phyloP scores from a whole-genome alignment of 139 green algal species.

The Chlorella sorokiniana region DNA sequence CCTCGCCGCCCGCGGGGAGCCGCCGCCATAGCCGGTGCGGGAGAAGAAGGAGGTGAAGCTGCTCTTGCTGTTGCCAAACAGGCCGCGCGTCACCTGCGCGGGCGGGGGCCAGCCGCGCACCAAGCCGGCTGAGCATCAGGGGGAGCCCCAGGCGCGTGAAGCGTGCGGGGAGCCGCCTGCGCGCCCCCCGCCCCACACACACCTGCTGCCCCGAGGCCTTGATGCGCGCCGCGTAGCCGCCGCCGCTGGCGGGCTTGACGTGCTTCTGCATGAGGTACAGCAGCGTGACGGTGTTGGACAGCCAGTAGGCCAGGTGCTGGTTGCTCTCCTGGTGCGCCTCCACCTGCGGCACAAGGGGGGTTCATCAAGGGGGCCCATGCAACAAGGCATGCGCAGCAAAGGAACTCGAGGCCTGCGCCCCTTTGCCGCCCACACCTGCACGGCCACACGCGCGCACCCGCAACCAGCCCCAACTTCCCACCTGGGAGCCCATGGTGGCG shows the following conservation, averaged over 20 bases:
- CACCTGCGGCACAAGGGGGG: slow-evolving; percentile 48
- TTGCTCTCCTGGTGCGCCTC: slow-evolving; percentile 91
- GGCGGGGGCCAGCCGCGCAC: not conserved
- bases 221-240: slow-evolving; percentile 47
- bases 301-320: slow-evolving; percentile 90
- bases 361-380: not conserved
- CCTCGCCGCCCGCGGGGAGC: slow-evolving; percentile 65
- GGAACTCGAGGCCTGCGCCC: not conserved
- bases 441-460: not conserved
- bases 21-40: slow-evolving; percentile 47
- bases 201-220: slow-evolving; percentile 34
- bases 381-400: not conserved
- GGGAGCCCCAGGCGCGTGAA: not conserved
- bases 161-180: not conserved
- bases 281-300: slow-evolving; percentile 96
- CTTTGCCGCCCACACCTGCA: not conserved
- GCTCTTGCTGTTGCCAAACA: slow-evolving; percentile 53
- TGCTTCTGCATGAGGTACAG: slow-evolving; percentile 95
- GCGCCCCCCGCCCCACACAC: not conserved
- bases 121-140: not conserved
- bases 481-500: slow-evolving; percentile 78
- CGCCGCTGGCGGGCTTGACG: slow-evolving; percentile 82
- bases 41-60: slow-evolving; percentile 63
- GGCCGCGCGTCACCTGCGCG: slow-evolving; percentile 38
- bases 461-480: slow-evolving; percentile 34